Base-by-base conservation (phyloP, 2,329 filamentous ascomycete species). In the Alternaria gansuensis region DNA sequence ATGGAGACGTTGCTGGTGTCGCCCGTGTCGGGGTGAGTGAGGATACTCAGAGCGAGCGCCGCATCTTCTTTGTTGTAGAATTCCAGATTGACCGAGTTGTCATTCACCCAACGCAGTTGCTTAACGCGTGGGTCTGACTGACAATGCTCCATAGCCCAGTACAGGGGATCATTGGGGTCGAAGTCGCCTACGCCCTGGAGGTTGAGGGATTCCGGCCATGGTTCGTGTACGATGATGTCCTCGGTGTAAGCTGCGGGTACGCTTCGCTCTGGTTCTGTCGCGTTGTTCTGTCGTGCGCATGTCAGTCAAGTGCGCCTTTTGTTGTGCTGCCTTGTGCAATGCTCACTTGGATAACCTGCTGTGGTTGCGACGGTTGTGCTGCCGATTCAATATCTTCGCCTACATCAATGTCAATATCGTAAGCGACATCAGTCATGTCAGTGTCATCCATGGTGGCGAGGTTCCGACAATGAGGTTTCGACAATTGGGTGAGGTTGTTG, bases 61-160 rank as follows among this genome's bases (percentile, higher is more conserved):
- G 87, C 87, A 11, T 83, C 78, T 43, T 84, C 81, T 11, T 81
- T 72, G 34, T 80, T 82, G 56, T 82, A 81, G 79, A 95, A 98
- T 51, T 96, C 78, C 52, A 97, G 82, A 74, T 98, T 98, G 62
- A 92, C 92, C 0, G 92, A 94, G 6, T 87, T 88, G 77, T 99
- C 95, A 75, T 98, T 92, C 66, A 99, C 92, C 95, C 95, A 99
- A 79, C 98, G 93, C 63, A 97, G 83, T 61, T 71, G 65, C 49
- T 73, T 74, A 40, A 72, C 86, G 84, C 55, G 85, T 81, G 56
- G 88, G 82, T 51, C 80, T 72, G 54, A 83, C 82, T 80, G 70
- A 23, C 85, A 92, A 75, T 95, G 86, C 63, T 91, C 84, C 46
- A 82, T 79, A 8, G 92, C 86, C 69, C 93, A 97, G 59, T 85